Evolutionary conservation across 2,329 filamentous ascomycete genomes (phyloP), one percentile per base, ranked within the genome.

Genomic region (Mycosphaerella sp.): DNA sequence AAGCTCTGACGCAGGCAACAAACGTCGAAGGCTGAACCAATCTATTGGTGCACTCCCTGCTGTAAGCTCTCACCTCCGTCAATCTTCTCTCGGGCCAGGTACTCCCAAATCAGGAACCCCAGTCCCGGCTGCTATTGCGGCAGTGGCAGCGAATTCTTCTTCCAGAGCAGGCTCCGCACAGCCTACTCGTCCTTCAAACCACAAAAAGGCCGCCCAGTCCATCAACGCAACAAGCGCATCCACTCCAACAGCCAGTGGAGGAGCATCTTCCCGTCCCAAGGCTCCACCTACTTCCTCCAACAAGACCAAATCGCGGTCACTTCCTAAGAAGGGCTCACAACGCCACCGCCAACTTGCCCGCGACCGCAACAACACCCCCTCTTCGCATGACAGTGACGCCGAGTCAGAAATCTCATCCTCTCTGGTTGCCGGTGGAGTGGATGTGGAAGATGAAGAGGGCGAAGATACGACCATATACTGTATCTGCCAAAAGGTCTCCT

Each of bases 401-500:
- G 45, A 49, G 12, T 49, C 45, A 14, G 45, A 49, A 39, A 12
- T 61, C 32, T 61, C 57, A 8, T 53, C 49, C 14, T 59, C 59
- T 27, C 59, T 58, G 17, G 55, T 62, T 2, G 54, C 47, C 10
- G 62, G 62, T 13, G 54, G 43, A 14, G 60, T 61, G 17, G 60
- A 59, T 25, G 21, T 25, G n/a, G 64, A 60, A 10, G 57, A 62
- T 4, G 63, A 63, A 5, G 66, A 61, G 4, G 67, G 81, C 50
- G 69, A 74, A 59, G 66, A 69, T 13, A 87, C 73, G 52, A 75
- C 30, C 30, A 12, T 88, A 68, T 93, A 93, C 71, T 93, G 87
- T 71, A 77, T 85, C 27, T 93, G 87, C 68, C 85, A 90, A 67
- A 86, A 86, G 62, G 85, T 90, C 59, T 89, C 85, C 68, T 89